A percentile compares a stretch with the other conserved stretches of the same genome.
phyloP scores from a whole-genome alignment of 2,329 filamentous ascomycete species.

The Zymoseptoria passerinii region DNA sequence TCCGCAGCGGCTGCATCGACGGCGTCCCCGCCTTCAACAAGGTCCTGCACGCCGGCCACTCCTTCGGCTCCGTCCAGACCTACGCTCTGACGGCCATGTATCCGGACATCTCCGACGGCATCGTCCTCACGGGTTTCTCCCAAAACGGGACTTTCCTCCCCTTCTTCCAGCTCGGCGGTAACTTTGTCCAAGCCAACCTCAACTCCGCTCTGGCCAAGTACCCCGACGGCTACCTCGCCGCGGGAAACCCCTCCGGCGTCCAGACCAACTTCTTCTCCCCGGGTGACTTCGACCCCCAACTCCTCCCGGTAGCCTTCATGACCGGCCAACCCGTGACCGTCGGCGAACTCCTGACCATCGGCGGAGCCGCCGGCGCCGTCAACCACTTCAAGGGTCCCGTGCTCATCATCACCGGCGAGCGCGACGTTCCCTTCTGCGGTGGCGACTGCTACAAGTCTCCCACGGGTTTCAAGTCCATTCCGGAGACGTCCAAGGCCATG shows the following conservation, averaged over 20 bases:
- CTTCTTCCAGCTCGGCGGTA: conserved; percentile 24
- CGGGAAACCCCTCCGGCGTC: conserved; percentile 39
- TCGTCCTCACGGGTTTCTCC: conserved; percentile 55
- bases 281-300: conserved; percentile 46
- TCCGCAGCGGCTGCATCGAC: conserved; percentile 41
- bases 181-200: conserved; percentile 27
- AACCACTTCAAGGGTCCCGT: conserved; percentile 47
- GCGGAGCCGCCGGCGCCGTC: conserved; percentile 29
- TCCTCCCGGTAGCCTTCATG: conserved; percentile 41
- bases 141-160: conserved; percentile 40
- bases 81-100: conserved; percentile 47
- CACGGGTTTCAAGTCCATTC: conserved; percentile 38
- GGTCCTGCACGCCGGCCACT: conserved; percentile 55
- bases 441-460: conserved; percentile 45
- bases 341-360: conserved; percentile 52
- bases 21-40: conserved; percentile 36
- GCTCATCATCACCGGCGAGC: conserved; percentile 52
- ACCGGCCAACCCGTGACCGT: conserved; percentile 50
- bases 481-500: conserved; percentile 36
- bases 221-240: conserved; percentile 47
- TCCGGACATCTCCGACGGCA: conserved; percentile 48
- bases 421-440: conserved; percentile 48
- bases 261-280: conserved; percentile 45
- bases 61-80: conserved; percentile 52
- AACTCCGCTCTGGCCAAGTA: conserved; percentile 22